Base-by-base conservation (phyloP, 192 early-diverging fungal species). In the Entrophospora sp. region DNA sequence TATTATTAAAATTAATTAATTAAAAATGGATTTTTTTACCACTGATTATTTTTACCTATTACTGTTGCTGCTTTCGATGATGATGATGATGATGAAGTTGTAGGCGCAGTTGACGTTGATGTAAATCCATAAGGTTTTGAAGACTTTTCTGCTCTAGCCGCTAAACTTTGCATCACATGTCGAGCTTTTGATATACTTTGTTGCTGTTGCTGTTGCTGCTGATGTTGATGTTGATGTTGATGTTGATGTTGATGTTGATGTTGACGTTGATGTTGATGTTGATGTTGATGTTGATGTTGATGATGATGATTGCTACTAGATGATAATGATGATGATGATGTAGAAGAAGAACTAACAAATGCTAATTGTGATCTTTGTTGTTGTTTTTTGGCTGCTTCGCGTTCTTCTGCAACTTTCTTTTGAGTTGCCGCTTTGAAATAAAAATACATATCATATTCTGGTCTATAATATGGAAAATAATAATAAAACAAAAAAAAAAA, bases 101-200 rank as follows among this genome's bases (percentile, higher is more conserved):
- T 30, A 16, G 24, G 5, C 10, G 58, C 9, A 16, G 8, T 18
- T 18, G 31, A 22, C 16, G 24, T 43, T 40, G 36, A 4, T 3
- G 30, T 12, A 40, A 12, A 6, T 30, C 2, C 4, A 28, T 0
- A 18, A 5, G 22, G 8, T 9, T n/a, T 30, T 7, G 64, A 36
- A 35, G 49, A 28, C 27, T 24, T 65, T 37, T 53, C 49, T 22
- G 51, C 64, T 40, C 64, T 51, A 53, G 64, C 64, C 6, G 64
- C 64, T 14, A 65, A 25, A 55, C 64, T 65, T 55, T 65, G 64
- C 64, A 65, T 65, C 6, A 65, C 64, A 28, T 65, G 64, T 18
- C 64, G 46, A 16, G 48, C 20, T 53, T 55, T 65, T n/a, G 64
- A 65, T 18, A 65, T 55, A 31, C 30, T 53, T 55, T 28, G 37